A percentile compares a stretch with the other conserved stretches of the same genome.
Conservation (phyloP, 225 moss, liverwort and hornwort genomes). For the Marchantia polymorpha region DNA sequence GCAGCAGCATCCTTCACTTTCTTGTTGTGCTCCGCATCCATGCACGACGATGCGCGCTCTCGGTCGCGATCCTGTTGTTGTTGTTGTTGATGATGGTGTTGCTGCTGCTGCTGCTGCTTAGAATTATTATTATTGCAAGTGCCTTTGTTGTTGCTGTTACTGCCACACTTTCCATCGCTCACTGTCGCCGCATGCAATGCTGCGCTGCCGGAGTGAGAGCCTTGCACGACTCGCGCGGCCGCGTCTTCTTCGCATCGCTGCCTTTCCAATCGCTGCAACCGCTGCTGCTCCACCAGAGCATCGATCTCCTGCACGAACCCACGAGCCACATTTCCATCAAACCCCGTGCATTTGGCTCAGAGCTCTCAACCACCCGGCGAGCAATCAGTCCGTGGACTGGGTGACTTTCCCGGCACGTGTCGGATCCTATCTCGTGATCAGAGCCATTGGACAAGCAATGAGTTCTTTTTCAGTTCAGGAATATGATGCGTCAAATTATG, state of each 20-base stretch:
- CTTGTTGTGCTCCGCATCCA: constrained; percentile 30
- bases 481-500: too few relatives aligned
- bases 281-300: constrained; percentile 81
- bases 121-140: too few relatives aligned
- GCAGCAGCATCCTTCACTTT: constrained; percentile 18
- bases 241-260: constrained; percentile 62
- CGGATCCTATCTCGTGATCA: too few relatives aligned
- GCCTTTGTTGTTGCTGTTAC: constrained; percentile 9
- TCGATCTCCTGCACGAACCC: constrained; percentile 61
- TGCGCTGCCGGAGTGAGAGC: constrained; percentile 20
- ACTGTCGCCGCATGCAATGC: constrained; percentile 25
- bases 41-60: neutral
- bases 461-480: too few relatives aligned
- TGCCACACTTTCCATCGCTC: constrained; percentile 38
- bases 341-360: too few relatives aligned
- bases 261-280: constrained; percentile 70
- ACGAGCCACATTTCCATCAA: neutral
- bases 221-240: constrained; percentile 41
- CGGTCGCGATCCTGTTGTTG: constrained; percentile 4
- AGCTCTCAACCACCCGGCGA: too few relatives aligned
- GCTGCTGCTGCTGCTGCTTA: constrained; percentile 25
- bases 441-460: too few relatives aligned
- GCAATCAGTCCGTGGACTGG: too few relatives aligned
- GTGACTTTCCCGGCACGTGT: too few relatives aligned
- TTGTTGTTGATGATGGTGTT: constrained; percentile 4